Percentiles rank a stretch among this genome's conserved stretches.
Conservation (phyloP, 2,329 filamentous ascomycete genomes). For the Cordyceps militaris region DNA sequence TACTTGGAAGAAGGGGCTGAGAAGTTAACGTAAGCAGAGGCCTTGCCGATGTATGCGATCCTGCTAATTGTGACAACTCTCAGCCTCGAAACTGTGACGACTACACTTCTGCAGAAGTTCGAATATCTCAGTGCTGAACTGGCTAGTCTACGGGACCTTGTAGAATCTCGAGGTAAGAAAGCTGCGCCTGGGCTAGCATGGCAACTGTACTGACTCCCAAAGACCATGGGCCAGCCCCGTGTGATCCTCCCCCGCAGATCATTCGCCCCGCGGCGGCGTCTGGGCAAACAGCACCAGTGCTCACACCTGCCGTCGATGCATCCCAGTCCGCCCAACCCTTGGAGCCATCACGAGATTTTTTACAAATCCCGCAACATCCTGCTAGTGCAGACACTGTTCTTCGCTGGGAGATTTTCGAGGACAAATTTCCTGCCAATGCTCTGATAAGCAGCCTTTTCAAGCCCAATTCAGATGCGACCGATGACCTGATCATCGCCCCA, state of each 20-base stretch:
- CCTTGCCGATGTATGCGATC: neutral
- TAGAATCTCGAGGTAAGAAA: conserved; percentile 5
- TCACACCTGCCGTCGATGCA: neutral
- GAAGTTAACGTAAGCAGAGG: conserved; percentile 15
- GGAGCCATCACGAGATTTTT: conserved; percentile 17
- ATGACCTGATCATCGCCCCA: conserved; percentile 8
- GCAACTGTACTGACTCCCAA: neutral
- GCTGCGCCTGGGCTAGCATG: no score
- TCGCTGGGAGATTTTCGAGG: conserved; percentile 16
- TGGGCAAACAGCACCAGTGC: neutral
- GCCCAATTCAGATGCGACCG: conserved; percentile 4
- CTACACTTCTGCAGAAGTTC: conserved; percentile 15
- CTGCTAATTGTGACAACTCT: neutral
- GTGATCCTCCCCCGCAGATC: neutral
- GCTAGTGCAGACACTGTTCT: conserved; percentile 18
- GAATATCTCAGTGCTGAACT: conserved; percentile 16
- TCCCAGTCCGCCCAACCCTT: neutral
- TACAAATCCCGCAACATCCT: conserved; percentile 18
- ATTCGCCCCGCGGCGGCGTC: no score
- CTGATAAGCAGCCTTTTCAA: conserved; percentile 16
- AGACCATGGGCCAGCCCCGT: neutral
- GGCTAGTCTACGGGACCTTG: conserved; percentile 10
- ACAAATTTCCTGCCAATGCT: conserved; percentile 15
- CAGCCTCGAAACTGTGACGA: conserved; percentile 17
- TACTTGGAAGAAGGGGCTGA: conserved; percentile 15